Evolutionary conservation across 2,329 filamentous ascomycete species (phyloP).

Genomic region (Zymoseptoria passerinii): DNA sequence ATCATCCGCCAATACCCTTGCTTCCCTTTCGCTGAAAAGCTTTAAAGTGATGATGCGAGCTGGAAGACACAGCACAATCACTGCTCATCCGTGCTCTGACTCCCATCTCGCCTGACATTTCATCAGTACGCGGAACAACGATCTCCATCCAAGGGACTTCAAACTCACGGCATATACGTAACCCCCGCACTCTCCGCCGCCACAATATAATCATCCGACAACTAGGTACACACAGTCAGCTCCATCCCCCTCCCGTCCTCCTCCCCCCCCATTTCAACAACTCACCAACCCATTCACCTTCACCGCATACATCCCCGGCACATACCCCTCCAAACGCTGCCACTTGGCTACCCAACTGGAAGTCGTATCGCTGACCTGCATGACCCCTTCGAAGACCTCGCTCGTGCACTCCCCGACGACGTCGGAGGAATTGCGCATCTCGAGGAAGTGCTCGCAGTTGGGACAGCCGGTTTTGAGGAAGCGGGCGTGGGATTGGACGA

Average conservation of each 20-base stretch:
- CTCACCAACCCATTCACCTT: constrained; percentile 77
- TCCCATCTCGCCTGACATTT: constrained; percentile 14
- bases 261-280: constrained; percentile 6
- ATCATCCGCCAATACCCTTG: too few species aligned
- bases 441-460: constrained; percentile 90
- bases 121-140: not conserved
- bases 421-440: constrained; percentile 64
- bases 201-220: constrained; percentile 50
- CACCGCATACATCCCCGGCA: constrained; percentile 82
- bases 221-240: constrained; percentile 22
- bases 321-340: constrained; percentile 84
- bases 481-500: constrained; percentile 73
- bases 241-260: not conserved
- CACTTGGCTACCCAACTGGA: constrained; percentile 94
- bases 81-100: constrained; percentile 13
- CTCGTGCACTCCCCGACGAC: constrained; percentile 88
- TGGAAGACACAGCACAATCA: not conserved
- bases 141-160: not conserved
- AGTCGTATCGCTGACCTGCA: constrained; percentile 73
- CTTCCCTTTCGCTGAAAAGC: not conserved
- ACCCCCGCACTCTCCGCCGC: constrained; percentile 52
- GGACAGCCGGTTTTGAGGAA: constrained; percentile 86
- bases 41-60: not conserved
- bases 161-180: constrained; percentile 50
- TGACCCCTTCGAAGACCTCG: constrained; percentile 88